phyloP scores from a whole-genome alignment of 441 rosid genomes.

The Daphne laureola region DNA sequence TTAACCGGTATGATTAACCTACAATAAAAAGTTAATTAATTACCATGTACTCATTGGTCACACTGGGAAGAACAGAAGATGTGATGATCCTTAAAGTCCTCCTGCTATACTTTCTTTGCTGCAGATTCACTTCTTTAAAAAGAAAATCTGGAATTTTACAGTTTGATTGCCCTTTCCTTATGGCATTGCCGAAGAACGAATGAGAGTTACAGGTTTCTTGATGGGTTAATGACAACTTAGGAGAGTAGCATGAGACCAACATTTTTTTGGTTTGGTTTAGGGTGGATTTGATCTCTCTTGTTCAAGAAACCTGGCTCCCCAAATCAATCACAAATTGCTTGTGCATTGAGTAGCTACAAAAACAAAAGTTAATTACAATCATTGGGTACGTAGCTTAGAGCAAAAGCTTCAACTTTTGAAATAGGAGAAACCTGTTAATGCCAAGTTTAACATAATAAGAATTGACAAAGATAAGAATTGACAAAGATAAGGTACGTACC shows the following conservation, averaged over 20 bases:
- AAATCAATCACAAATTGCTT: conserved; percentile 6
- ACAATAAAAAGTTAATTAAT: neutral
- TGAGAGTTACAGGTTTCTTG: conserved; percentile 22
- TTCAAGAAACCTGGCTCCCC: conserved; percentile 2
- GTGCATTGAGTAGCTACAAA: conserved; percentile 12
- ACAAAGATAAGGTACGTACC: no score
- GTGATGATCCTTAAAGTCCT: conserved; percentile 15
- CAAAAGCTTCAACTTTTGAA: no score
- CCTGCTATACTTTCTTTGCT: conserved; percentile 15
- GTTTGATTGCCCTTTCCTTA: conserved; percentile 9
- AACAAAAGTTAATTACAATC: conserved; percentile 1
- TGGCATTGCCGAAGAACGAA: conserved; percentile 25
- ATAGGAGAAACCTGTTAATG: no score
- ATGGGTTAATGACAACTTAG: conserved; percentile 18
- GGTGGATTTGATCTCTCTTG: neutral
- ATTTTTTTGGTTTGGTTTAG: conserved; percentile 3
- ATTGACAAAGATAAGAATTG: no score
- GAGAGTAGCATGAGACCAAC: conserved; percentile 8
- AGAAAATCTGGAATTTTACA: conserved; percentile 18
- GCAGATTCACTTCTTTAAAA: conserved; percentile 15
- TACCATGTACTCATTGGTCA: conserved; percentile 46
- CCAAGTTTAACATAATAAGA: no score
- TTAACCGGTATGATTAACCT: neutral
- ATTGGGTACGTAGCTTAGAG: conserved; percentile 18
- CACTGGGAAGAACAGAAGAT: conserved; percentile 44